phyloP scores from a whole-genome alignment of 2,329 filamentous ascomycete genomes.

The Harringtonia aguacate region DNA sequence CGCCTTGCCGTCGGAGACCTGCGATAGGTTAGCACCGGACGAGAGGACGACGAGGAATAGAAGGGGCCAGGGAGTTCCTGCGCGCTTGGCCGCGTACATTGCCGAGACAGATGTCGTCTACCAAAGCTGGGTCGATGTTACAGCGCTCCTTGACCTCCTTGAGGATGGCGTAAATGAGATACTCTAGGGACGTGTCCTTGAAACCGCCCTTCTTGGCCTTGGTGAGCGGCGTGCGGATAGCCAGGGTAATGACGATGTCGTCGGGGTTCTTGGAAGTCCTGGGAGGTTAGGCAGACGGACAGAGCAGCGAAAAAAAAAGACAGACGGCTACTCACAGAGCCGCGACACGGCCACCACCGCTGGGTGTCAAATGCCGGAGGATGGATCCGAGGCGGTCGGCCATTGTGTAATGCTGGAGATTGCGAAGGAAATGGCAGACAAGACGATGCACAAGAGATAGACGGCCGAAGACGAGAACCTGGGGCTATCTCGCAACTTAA shows the following conservation, averaged over 20 bases:
- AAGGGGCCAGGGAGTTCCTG: no score
- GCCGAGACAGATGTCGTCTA: constrained; percentile 86
- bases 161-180: constrained; percentile 70
- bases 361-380: constrained; percentile 73
- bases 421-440: no score
- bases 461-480: background rate
- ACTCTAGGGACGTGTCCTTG: constrained; percentile 89
- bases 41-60: background rate
- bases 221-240: constrained; percentile 76
- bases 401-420: constrained; percentile 19
- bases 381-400: constrained; percentile 79
- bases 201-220: constrained; percentile 89
- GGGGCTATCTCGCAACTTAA: background rate
- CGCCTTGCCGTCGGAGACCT: constrained; percentile 77
- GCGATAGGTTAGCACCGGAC: background rate
- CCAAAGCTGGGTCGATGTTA: constrained; percentile 66
- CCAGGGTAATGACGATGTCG: constrained; percentile 92
- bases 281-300: constrained; percentile 4
- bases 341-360: constrained; percentile 53
- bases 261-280: constrained; percentile 90
- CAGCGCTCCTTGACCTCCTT: constrained; percentile 64
- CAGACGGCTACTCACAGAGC: constrained; percentile 54
- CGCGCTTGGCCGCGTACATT: constrained; percentile 63
- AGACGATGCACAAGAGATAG: background rate
- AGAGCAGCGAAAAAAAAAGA: background rate